Base-by-base conservation (phyloP, 345 rosid species). In the Dipteronia dyeriana region DNA sequence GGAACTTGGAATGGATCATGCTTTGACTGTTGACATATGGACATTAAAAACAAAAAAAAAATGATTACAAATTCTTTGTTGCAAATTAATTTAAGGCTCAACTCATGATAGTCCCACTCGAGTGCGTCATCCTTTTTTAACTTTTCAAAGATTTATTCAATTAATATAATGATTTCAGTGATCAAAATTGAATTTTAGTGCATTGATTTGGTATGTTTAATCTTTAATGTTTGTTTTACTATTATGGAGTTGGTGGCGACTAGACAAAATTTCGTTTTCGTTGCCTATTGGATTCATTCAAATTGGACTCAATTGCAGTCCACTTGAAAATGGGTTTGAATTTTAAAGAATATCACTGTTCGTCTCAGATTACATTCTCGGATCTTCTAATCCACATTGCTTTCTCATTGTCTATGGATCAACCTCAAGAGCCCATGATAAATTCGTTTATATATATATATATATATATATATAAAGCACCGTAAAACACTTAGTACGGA, bases 11-110 rank as follows among this genome's bases (percentile, higher is more conserved):
- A 10, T 16, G 10, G 5, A 23, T 62, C 68, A 5, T 43, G 9
- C 69, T 47, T 74, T 62, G 47, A 74, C 60, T 17, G 16, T 25
- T 17, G 68, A 43, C 43, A 73, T 14, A 17, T 54, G 62, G 53
- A 17, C 25, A 41, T 41, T 13, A 29, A 53, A 14, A 53, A 70
- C 7, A 57, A 71, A 31, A 3, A 20, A 0, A 49, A 34, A 0
- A 34, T 34, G 13, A 14, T 49, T 49, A 53, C 10, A 53, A 29
- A 25, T 53, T 2, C 22, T 19, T n/a, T 7, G 38, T 17, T 71
- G 26, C 19, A 73, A 20, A 9, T 20, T 20, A n/a, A 59, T 38
- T 56, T 38, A 38, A 23, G 64, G 20, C 7, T 71, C 31, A 5
- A 11, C 5, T 41, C 45, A 41, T 9, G 45, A 72, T 59, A 39